phyloP scores from a whole-genome alignment of 1,139 yeast species.

The Kodamaea sp. region DNA sequence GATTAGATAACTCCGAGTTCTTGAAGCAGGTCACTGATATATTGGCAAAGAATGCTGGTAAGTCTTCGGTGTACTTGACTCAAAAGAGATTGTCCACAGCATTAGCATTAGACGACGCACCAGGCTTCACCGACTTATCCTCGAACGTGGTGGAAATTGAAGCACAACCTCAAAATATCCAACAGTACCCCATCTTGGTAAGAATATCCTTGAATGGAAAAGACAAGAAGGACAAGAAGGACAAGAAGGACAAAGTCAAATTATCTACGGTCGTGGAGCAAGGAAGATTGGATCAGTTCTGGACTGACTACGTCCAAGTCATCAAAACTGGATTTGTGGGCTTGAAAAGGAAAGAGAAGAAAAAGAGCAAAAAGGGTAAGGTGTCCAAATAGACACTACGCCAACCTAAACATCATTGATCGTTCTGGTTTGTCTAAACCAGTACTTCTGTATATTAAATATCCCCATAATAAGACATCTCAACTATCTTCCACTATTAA shows the following conservation, averaged over 20 bases:
- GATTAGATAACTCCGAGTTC: slow-evolving; percentile 43
- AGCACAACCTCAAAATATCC: slow-evolving; percentile 15
- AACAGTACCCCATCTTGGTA: slow-evolving; percentile 49
- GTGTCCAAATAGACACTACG: slow-evolving; percentile 26
- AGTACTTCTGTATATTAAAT: neutral
- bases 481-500: slow-evolving; percentile 34
- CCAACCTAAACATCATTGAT: too few species aligned
- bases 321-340: slow-evolving; percentile 65
- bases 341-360: slow-evolving; percentile 63
- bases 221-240: slow-evolving; percentile 23
- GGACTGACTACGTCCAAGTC: slow-evolving; percentile 66
- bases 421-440: too few species aligned
- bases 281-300: slow-evolving; percentile 59
- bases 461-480: too few species aligned
- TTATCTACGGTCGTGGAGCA: slow-evolving; percentile 65
- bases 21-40: slow-evolving; percentile 30
- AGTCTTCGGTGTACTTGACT: slow-evolving; percentile 44
- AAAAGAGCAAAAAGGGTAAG: slow-evolving; percentile 49
- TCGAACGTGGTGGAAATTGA: slow-evolving; percentile 34
- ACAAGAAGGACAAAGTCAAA: slow-evolving; percentile 50
- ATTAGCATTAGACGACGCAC: slow-evolving; percentile 21
- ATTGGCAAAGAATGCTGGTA: slow-evolving; percentile 35
- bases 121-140: slow-evolving; percentile 32
- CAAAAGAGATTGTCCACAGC: slow-evolving; percentile 41
- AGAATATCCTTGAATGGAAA: slow-evolving; percentile 62